Conservation (phyloP, 257 asterid genomes). For the Solanum corneliomulleri region DNA sequence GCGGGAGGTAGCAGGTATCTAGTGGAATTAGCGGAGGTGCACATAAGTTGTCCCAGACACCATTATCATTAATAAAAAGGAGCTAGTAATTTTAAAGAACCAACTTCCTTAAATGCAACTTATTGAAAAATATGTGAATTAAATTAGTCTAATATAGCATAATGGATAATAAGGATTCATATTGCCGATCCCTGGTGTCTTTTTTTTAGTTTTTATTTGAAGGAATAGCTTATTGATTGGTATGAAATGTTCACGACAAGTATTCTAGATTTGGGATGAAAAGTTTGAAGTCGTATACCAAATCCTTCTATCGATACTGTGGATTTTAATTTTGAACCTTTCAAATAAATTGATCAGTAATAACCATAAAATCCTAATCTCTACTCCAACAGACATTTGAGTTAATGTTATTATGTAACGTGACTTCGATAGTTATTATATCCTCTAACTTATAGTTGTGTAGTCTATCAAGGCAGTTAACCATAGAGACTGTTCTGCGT, state of each 20-base stretch:
- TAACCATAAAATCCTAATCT: neutral
- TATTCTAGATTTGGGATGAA: neutral
- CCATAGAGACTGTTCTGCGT: neutral
- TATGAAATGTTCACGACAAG: neutral
- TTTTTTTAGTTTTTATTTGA: neutral
- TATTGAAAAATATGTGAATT: neutral
- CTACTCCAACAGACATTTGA: neutral
- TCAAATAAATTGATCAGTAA: neutral
- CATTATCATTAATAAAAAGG: neutral
- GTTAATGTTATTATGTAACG: neutral
- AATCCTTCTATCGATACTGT: neutral
- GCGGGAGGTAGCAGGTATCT: neutral
- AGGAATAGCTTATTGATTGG: neutral
- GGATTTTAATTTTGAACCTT: neutral
- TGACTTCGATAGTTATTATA: neutral
- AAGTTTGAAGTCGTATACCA: neutral
- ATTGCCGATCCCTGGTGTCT: neutral
- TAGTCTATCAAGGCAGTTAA: neutral
- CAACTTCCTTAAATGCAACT: neutral
- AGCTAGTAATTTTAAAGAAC: neutral
- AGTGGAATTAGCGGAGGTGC: neutral
- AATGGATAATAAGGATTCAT: neutral
- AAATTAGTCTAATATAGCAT: neutral
- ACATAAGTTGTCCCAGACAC: neutral
- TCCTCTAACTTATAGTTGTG: neutral